phyloP scores from a whole-genome alignment of 805 yeast species.

The Candida ulmi region DNA sequence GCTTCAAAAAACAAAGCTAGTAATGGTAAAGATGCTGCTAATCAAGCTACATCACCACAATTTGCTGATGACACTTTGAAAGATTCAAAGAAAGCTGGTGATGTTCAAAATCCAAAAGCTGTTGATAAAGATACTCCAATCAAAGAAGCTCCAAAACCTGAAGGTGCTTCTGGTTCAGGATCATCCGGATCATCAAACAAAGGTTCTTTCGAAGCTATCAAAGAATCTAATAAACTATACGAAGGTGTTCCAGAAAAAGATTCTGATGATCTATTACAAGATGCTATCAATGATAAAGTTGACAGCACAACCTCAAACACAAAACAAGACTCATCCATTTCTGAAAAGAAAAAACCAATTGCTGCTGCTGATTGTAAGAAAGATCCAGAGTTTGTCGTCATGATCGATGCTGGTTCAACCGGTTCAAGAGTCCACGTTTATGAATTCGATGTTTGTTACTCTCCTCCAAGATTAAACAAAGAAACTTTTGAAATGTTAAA shows the following conservation, averaged over 20 bases:
- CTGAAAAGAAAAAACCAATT: slow-evolving; percentile 3
- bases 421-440: slow-evolving; percentile 96
- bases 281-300: not conserved
- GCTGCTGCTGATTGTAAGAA: slow-evolving; percentile 29
- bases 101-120: slow-evolving; percentile 20
- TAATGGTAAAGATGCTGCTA: slow-evolving; percentile 2
- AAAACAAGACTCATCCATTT: not conserved
- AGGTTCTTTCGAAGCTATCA: slow-evolving; percentile 22
- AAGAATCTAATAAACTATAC: slow-evolving; percentile 21
- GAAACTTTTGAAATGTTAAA: slow-evolving; percentile 86
- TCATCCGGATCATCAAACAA: slow-evolving; percentile 7
- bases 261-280: slow-evolving; percentile 3
- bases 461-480: slow-evolving; percentile 73
- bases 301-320: too few species aligned
- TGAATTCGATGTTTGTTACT: slow-evolving; percentile 78
- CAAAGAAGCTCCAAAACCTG: slow-evolving; percentile 25
- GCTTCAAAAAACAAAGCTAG: slow-evolving; percentile 1
- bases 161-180: slow-evolving; percentile 6
- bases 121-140: slow-evolving; percentile 22
- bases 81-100: slow-evolving; percentile 5
- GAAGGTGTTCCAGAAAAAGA: slow-evolving; percentile 25
- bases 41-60: slow-evolving; percentile 15
- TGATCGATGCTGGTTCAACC: slow-evolving; percentile 98
- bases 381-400: slow-evolving; percentile 69
- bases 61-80: slow-evolving; percentile 18